These are phyloP conservation scores for Caryopteris hybrid DNA, from an alignment of 305 asterid genomes.

Conservation along the genomic window DNA sequence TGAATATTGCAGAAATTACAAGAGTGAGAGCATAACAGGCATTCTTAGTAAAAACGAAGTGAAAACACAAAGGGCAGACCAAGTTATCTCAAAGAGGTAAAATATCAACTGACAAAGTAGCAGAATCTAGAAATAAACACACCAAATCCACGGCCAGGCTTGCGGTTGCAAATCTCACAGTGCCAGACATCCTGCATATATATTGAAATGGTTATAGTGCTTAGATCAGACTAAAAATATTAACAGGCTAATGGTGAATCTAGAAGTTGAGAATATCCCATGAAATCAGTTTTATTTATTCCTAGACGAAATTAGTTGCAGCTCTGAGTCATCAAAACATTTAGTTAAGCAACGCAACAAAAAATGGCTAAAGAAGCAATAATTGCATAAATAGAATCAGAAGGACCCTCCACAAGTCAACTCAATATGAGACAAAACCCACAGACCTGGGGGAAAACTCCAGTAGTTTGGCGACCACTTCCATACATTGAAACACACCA, in stretches of 20 bases:
- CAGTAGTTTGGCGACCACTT: slow-evolving; percentile 69
- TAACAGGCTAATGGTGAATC: slow-evolving; percentile 4
- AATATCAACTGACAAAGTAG: not conserved
- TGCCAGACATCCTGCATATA: slow-evolving; percentile 80
- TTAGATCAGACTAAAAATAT: slow-evolving; percentile 2
- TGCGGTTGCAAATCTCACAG: slow-evolving; percentile 76
- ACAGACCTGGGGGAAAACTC: slow-evolving; percentile 75
- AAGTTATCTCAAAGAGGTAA: slow-evolving; percentile 2
- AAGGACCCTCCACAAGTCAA: slow-evolving; percentile 4
- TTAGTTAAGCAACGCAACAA: no score
- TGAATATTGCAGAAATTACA: not conserved
- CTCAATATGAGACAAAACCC: slow-evolving; percentile 8
- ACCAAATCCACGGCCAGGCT: slow-evolving; percentile 96
- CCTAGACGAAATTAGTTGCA: slow-evolving; percentile 9
- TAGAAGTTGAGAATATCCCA: not conserved
- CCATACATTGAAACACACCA: slow-evolving; percentile 86
- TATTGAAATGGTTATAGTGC: not conserved
- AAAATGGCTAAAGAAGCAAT: slow-evolving; percentile 4
- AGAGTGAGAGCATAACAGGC: not conserved
- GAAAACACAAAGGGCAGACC: not conserved
- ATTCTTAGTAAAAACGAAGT: not conserved
- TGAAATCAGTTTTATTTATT: not conserved
- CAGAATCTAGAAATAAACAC: slow-evolving; percentile 20
- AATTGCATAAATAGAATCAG: slow-evolving; percentile 1
- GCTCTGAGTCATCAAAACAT: not conserved